Percentiles rank a stretch among this genome's conserved stretches.
Conservation (phyloP, 1,284 basidiomycete genomes). For the Amylostereum chailletii region DNA sequence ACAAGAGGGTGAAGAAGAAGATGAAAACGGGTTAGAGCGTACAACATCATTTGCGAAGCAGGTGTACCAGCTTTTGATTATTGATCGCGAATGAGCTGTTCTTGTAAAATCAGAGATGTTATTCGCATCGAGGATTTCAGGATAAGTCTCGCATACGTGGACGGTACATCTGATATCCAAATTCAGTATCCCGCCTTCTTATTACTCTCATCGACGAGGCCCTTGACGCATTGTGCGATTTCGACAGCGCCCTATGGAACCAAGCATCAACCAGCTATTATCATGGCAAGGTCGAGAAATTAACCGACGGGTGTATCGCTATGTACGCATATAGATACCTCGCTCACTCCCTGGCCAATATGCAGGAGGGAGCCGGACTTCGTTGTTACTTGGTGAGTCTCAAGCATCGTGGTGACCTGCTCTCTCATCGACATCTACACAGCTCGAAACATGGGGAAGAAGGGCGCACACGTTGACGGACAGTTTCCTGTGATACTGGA, state of each 20-base stretch:
- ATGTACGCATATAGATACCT: conserved; percentile 57
- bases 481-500: conserved; percentile 31
- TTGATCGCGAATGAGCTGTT: no score
- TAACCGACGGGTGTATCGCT: conserved; percentile 52
- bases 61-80: no score
- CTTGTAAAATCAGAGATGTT: no score
- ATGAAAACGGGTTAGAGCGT: neutral
- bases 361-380: conserved; percentile 29
- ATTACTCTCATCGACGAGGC: conserved; percentile 43
- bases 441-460: neutral
- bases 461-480: conserved; percentile 33
- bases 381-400: conserved; percentile 37
- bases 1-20: neutral
- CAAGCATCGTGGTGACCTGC: conserved; percentile 38
- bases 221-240: conserved; percentile 39
- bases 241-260: conserved; percentile 38
- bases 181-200: neutral
- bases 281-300: neutral
- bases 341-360: conserved; percentile 31
- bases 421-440: conserved; percentile 6
- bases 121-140: no score
- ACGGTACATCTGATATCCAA: no score
- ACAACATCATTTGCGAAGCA: no score
- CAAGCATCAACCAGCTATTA: neutral
- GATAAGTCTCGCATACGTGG: no score